Evolutionary conservation across 805 yeast genomes (phyloP), one percentile per base, ranked within the genome.

Genomic region (Zygotorulaspora sp.): DNA sequence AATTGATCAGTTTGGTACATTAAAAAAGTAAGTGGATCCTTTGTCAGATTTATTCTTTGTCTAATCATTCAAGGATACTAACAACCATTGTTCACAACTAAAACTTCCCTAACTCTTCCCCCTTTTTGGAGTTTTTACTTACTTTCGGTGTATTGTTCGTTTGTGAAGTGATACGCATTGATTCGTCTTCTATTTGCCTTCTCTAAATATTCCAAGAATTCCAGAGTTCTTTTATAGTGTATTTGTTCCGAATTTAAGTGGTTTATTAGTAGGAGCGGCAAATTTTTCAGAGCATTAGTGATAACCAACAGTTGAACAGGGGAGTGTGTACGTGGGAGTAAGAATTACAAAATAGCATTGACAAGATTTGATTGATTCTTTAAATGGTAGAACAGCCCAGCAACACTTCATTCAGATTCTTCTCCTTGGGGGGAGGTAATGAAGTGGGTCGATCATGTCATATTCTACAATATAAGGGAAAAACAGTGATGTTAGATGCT

Each of bases 401-500:
- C 9, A 54, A 49, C 22, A 67, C 65, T 21, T 50, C 66, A 12
- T 67, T 83, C 44, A 77, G 76, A 57, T 92, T 92, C 66, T 77
- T 84, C 44, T 89, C 95, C 16, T 72, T 92, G 5, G 99, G 99
- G 6, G 99, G 97, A n/a, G 95, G 97, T 47, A 86, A 83, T 50
- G 99, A 92, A 60, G 99, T 92, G 5, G 99, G 99, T 3, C 67
- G 99, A 43, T 86, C 96, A 22, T 90, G 97, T 57, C 98, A 92
- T 57, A 80, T 92, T 30, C 69, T 92, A 21, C 89, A 84, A 49
- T 92, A 83, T 64, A 88, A 87, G 58, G 96, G 95, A 41, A 90
- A 92, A 56, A 89, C 90, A 4, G 81, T 92, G 34, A 92, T 92
- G 98, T 44, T 92, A 35, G 99, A 92, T 64, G 96, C 98, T 1